Evolutionary conservation across 2,329 filamentous ascomycete species (phyloP), one percentile per base, ranked within the genome.

Genomic region (Scedosporium boydii): DNA sequence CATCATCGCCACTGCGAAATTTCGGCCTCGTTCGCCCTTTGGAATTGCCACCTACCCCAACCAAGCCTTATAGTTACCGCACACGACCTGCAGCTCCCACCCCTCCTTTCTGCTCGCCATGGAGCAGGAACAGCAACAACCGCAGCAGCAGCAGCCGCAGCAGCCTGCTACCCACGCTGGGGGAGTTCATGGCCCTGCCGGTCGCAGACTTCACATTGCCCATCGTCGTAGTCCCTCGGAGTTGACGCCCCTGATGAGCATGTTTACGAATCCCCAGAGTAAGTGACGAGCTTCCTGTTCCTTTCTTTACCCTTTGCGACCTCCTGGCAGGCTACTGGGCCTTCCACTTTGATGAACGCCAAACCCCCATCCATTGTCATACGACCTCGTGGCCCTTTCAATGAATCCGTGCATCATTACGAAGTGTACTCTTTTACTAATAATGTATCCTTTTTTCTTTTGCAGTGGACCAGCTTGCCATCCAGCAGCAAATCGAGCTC

Each of bases 401-500:
- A 14, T n/a, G 14, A n/a, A 34, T 12, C 10, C 6, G 26, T 29
- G 16, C 44, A 51, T 21, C 23, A 9, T 16, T 60, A 3, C 59
- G 29, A 59, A 44, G 38, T 60, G 12, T 18, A 12, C 18, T 10
- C 12, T n/a, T 34, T 34, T 53, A 12, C 26, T 62, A 53, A 38
- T 38, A 53, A 46, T 65, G 18, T 42, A 61, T 61, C 29, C 29
- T 57, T 29, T 55, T 57, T 62, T 64, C 65, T 64, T 63, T 62
- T 65, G 58, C 70, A 96, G 93, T 97, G 90, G 93, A 97, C 81
- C 93, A 97, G 84, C 86, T 96, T 73, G 91, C 91, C 73, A 93
- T 98, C 74, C 93, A 96, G 79, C 93, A 97, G 80, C 93, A 98
- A 78, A 97, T 98, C 72, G 93, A 98, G 78, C 84, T 96, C 73